Base-by-base conservation (phyloP, 1,284 basidiomycete species). In the Fomitopsis schrenkii region DNA sequence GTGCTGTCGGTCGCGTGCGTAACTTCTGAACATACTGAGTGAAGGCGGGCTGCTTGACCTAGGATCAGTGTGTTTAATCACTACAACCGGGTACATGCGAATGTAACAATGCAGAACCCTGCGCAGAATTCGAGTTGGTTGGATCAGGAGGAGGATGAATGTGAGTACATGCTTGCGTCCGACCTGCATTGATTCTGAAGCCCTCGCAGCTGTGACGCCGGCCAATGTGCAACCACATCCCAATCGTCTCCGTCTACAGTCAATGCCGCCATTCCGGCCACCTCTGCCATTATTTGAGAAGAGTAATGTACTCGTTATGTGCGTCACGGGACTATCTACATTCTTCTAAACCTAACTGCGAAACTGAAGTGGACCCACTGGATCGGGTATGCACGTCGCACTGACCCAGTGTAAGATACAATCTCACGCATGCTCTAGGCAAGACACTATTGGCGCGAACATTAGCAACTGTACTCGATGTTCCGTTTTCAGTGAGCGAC, bases 231-330 rank as follows among this genome's bases (percentile, higher is more conserved):
- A 83, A 60, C 89, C 89, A 46, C 76, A 79, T 69, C 77, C 79
- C 12, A 72, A 76, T 46, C 76, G 77, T 58, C 69, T 71, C 64
- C 64, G 64, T 28, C 73, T 71, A 63, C 73, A 75, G 57, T 73
- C 79, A 5, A 38, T 54, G 60, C 68, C 76, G 56, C 77, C 77
- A 38, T 68, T 80, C 22, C 79, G 77, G 57, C 69, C 77, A 59
- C 74, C 77, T 2, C 69, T 80, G n/a, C 82, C 87, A 42, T 70
- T 85, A 35, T 93, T 95, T 61, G 95, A 97, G 79, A 97, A 97
- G 82, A 95, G 93, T 71, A 97, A 97, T 71, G 93, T 97, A 1
- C 77, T 96, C 56, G 88, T 96, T 65, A 83, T 97, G 93, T 92
- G 73, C 60, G 87, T 76, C 19, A 4, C 30, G 30, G 14, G 52